A percentile compares a stretch with the other conserved stretches of the same genome.
These are phyloP conservation scores for Canavalia ensiformis DNA, from an alignment of 306 rosid genomes.

Conservation along the genomic window DNA sequence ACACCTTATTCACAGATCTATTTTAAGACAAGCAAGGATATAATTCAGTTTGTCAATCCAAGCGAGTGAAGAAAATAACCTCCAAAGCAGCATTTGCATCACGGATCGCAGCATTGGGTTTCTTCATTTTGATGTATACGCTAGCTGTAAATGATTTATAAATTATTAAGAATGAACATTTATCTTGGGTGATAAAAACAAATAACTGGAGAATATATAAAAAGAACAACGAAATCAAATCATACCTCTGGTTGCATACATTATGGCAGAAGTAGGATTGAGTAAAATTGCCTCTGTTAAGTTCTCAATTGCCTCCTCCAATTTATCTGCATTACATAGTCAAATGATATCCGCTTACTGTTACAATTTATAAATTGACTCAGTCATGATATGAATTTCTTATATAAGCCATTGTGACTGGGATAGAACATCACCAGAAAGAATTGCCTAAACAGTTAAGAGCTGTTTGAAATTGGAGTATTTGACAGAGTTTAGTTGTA, in stretches of 20 bases:
- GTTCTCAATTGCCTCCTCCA: constrained; percentile 79
- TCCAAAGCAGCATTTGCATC: constrained; percentile 92
- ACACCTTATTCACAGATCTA: background rate
- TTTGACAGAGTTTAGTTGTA: background rate
- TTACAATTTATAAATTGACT: background rate
- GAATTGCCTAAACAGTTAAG: background rate
- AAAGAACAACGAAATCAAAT: constrained; percentile 13
- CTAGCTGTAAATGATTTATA: constrained; percentile 60
- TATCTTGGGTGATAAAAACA: constrained; percentile 29
- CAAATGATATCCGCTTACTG: constrained; percentile 4
- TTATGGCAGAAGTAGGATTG: constrained; percentile 87
- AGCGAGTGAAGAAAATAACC: constrained; percentile 53
- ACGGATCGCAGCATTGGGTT: constrained; percentile 89
- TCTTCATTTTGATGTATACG: constrained; percentile 92
- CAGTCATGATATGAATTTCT: too few species aligned
- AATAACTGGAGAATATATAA: constrained; percentile 1
- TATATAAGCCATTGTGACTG: background rate
- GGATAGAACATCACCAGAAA: constrained; percentile 17
- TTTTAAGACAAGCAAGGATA: constrained; percentile 14
- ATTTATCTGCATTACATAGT: constrained; percentile 61
- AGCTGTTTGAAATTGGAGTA: background rate
- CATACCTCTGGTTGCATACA: constrained; percentile 89
- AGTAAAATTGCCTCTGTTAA: constrained; percentile 83
- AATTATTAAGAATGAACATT: constrained; percentile 9
- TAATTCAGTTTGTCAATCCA: constrained; percentile 20